These are phyloP conservation scores for Asterochloris erici DNA, from an alignment of 139 green algal genomes.

Conservation along the genomic window DNA sequence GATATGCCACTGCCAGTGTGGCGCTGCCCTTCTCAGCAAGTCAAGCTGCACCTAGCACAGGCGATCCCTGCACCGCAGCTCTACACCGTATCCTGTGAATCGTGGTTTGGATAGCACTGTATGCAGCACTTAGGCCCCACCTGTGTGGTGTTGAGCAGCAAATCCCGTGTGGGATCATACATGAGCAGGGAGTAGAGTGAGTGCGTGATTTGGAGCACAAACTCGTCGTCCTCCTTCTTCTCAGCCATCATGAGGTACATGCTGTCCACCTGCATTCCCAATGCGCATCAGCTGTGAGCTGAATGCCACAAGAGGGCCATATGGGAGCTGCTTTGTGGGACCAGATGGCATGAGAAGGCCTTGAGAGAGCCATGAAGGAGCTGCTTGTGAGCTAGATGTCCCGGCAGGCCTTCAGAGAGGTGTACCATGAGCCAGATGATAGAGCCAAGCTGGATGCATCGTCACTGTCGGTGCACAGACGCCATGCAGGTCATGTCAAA, in stretches of 20 bases:
- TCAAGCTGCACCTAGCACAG: too few relatives aligned
- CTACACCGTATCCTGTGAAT: background rate
- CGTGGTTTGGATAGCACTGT: background rate
- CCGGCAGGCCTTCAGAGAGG: too few relatives aligned
- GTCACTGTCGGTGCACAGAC: too few relatives aligned
- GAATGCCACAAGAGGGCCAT: background rate
- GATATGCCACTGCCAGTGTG: too few relatives aligned
- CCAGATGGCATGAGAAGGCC: too few relatives aligned
- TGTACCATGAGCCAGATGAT: too few relatives aligned
- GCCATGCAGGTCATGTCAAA: too few relatives aligned
- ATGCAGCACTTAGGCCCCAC: background rate
- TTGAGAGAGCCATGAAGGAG: too few relatives aligned
- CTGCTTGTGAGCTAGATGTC: too few relatives aligned
- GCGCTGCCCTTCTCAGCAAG: too few relatives aligned
- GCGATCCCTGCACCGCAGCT: background rate
- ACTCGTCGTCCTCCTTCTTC: conserved; percentile 82
- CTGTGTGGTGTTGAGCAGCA: conserved; percentile 36
- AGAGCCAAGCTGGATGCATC: too few relatives aligned
- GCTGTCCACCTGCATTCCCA: conserved; percentile 36
- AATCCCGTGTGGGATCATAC: conserved; percentile 42
- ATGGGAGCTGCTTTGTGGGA: too few relatives aligned
- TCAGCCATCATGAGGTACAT: conserved; percentile 54
- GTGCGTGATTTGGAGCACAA: conserved; percentile 70
- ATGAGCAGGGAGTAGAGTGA: conserved; percentile 64
- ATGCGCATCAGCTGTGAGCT: background rate